Evolutionary conservation across 345 rosid species (phyloP).

Genomic region (Moricandia arvensis): DNA sequence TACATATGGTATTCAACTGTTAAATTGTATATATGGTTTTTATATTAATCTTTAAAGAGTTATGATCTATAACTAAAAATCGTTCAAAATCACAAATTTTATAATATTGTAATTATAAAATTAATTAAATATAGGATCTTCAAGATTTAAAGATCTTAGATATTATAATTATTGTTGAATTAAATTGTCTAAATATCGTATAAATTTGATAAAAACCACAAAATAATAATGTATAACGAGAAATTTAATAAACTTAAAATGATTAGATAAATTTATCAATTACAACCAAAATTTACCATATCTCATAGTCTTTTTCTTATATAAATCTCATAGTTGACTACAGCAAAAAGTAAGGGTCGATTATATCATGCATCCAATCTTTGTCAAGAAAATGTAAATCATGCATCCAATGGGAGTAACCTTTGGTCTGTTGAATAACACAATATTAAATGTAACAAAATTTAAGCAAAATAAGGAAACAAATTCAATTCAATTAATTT

Average conservation of each 20-base stretch:
- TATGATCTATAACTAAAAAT: not conserved
- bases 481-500: not conserved
- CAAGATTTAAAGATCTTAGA: not conserved
- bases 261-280: not conserved
- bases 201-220: not conserved
- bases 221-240: not conserved
- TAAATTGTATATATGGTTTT: not conserved
- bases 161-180: not conserved
- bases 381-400: not conserved
- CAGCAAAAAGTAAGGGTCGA: not conserved
- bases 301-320: no score
- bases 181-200: not conserved
- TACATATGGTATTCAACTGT: not conserved
- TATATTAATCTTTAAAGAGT: not conserved
- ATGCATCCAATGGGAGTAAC: slow-evolving; percentile 19
- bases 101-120: not conserved
- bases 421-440: not conserved
- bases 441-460: not conserved
- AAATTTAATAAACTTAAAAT: not conserved
- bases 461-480: not conserved
- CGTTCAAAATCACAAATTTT: not conserved
- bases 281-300: no score
- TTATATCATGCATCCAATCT: slow-evolving; percentile 6
- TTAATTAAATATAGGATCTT: not conserved
- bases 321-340: slow-evolving; percentile 5